Evolutionary conservation across 805 yeast species (phyloP), one percentile per base, ranked within the genome.

Genomic region (Wickerhamiella cacticola): DNA sequence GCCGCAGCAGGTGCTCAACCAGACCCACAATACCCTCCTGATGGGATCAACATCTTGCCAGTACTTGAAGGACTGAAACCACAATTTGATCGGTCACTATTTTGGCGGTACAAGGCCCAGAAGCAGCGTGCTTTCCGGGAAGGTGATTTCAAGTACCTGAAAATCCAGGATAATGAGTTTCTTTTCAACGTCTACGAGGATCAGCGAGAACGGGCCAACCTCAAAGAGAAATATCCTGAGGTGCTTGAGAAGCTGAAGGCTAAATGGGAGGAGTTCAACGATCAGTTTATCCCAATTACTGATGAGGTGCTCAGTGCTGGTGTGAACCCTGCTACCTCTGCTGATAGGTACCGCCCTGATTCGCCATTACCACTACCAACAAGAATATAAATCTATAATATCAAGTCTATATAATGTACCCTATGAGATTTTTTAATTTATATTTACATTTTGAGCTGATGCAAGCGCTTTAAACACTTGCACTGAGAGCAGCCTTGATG

Each of bases 401-500:
- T n/a, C n/a, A n/a, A n/a, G n/a, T n/a, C n/a, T n/a, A n/a, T n/a
- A n/a, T n/a, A n/a, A n/a, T n/a, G n/a, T n/a, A n/a, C n/a, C n/a
- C n/a, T n/a, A n/a, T n/a, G n/a, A n/a, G n/a, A n/a, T n/a, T n/a
- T n/a, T n/a, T n/a, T n/a, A n/a, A n/a, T n/a, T n/a, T n/a, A n/a
- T n/a, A n/a, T n/a, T n/a, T n/a, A n/a, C n/a, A n/a, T n/a, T n/a
- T n/a, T n/a, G n/a, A n/a, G n/a, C n/a, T n/a, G n/a, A 10, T 12
- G 34, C n/a, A 29, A 29, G 15, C 9, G 18, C 5, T 8, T 31
- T 31, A 31, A 19, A 31, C 36, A n/a, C 36, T 31, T 6, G 36
- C 19, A 15, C 18, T 31, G 19, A 84, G 70, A 46, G 94, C 95
- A 61, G 77, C 78, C 62, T 74, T 68, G 56, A 85, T 68, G 59